A percentile compares a stretch with the other conserved stretches of the same genome.
Conservation (phyloP, 1,139 yeast genomes). For the Tardiomyces depauwii region DNA sequence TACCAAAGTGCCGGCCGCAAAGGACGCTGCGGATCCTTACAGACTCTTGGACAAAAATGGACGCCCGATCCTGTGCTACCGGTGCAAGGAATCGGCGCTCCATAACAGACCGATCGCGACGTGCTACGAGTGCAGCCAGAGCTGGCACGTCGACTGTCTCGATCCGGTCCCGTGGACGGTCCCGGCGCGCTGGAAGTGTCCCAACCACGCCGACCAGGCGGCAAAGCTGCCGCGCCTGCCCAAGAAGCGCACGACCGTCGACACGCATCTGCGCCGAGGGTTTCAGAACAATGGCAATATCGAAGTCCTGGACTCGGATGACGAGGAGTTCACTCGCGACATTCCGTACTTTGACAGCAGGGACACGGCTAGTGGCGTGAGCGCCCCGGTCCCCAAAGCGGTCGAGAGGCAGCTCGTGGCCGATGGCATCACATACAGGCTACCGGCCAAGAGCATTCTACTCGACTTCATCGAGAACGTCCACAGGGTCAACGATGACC, state of each 20-base stretch:
- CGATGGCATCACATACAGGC: slow-evolving; percentile 44
- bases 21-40: slow-evolving; percentile 51
- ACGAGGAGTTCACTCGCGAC: slow-evolving; percentile 11
- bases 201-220: slow-evolving; percentile 64
- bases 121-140: slow-evolving; percentile 80
- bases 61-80: slow-evolving; percentile 56
- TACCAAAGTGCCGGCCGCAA: slow-evolving; percentile 28
- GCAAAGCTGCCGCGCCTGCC: slow-evolving; percentile 37
- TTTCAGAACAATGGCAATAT: slow-evolving; percentile 58
- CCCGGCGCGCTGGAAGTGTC: slow-evolving; percentile 89
- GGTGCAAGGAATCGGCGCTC: slow-evolving; percentile 64
- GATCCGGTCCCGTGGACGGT: slow-evolving; percentile 64
- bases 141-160: slow-evolving; percentile 90
- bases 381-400: slow-evolving; percentile 32
- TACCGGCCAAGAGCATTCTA: slow-evolving; percentile 64
- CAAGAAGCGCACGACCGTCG: slow-evolving; percentile 41
- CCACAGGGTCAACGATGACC: slow-evolving; percentile 12
- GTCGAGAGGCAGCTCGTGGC: slow-evolving; percentile 32
- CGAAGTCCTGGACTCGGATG: slow-evolving; percentile 37
- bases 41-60: slow-evolving; percentile 55
- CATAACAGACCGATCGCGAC: slow-evolving; percentile 44
- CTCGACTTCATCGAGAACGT: slow-evolving; percentile 55
- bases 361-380: slow-evolving; percentile 34
- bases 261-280: slow-evolving; percentile 49
- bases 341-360: slow-evolving; percentile 27